phyloP scores from a whole-genome alignment of 2,329 filamentous ascomycete species.

The Fusarium multiceps region DNA sequence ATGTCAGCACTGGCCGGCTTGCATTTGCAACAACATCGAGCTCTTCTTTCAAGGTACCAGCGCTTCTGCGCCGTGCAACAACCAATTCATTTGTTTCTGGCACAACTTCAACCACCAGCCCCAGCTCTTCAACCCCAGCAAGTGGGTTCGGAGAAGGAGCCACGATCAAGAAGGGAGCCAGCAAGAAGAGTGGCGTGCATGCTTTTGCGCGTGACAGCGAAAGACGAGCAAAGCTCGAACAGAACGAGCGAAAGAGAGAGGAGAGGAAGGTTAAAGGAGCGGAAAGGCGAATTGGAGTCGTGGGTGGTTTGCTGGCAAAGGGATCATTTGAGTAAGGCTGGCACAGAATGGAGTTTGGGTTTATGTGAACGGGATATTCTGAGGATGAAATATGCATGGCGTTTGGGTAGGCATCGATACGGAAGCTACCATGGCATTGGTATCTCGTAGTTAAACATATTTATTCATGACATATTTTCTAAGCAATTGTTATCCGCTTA shows the following conservation, averaged over 20 bases:
- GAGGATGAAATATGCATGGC: conserved; percentile 20
- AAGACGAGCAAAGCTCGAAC: conserved; percentile 63
- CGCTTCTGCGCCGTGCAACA: conserved; percentile 78
- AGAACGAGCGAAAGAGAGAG: conserved; percentile 69
- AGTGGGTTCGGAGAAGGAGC: conserved; percentile 59
- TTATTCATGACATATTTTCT: background rate
- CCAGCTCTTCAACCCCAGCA: conserved; percentile 50
- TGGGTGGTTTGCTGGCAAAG: conserved; percentile 68
- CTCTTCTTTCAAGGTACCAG: conserved; percentile 73
- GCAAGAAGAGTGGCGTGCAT: conserved; percentile 70
- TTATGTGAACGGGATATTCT: conserved; percentile 3
- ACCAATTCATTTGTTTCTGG: conserved; percentile 67
- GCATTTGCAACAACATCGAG: conserved; percentile 65
- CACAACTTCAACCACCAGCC: conserved; percentile 49
- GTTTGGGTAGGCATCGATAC: conserved; percentile 24
- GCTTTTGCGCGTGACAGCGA: conserved; percentile 71
- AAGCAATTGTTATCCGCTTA: background rate
- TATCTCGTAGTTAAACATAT: conserved; percentile 5
- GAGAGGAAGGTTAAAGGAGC: conserved; percentile 68
- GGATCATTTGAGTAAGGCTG: conserved; percentile 57
- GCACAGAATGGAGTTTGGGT: conserved; percentile 24
- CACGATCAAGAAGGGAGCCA: conserved; percentile 70
- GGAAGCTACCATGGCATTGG: conserved; percentile 5
- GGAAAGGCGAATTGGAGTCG: conserved; percentile 65
- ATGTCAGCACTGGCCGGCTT: conserved; percentile 54